Conservation (phyloP, 2,329 filamentous ascomycete species). For the Alternaria sp. region DNA sequence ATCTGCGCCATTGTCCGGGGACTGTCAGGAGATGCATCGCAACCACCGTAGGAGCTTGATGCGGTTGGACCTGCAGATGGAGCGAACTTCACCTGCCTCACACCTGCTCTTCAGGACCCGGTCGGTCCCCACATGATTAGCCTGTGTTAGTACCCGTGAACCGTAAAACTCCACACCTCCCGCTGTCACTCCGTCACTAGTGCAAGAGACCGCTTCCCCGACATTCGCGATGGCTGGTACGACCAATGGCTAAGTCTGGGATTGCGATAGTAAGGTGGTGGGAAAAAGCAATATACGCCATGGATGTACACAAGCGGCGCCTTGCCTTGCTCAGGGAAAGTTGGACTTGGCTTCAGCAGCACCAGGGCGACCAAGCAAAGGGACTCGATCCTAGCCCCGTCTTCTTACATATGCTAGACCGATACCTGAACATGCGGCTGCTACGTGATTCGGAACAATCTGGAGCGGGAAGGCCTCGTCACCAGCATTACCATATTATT, state of each 20-base stretch:
- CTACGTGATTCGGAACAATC: background rate
- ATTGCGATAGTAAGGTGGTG: background rate
- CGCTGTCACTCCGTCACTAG: background rate
- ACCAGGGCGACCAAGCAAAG: background rate
- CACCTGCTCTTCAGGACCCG: background rate
- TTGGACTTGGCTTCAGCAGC: background rate
- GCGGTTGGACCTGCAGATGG: background rate
- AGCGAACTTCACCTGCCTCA: background rate
- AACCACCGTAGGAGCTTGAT: background rate
- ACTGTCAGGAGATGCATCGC: background rate
- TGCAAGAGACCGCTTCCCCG: background rate
- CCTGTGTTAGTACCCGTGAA: background rate
- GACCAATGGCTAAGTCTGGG: background rate
- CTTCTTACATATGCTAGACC: background rate
- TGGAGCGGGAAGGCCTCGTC: background rate
- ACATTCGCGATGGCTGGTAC: background rate
- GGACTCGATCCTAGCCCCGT: background rate
- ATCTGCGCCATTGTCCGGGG: background rate
- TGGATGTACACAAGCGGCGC: background rate
- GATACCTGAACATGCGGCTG: background rate
- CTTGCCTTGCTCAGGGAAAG: background rate
- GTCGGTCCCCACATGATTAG: background rate
- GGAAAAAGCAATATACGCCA: background rate
- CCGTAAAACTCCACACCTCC: background rate
- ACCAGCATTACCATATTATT: background rate